Conservation (phyloP, 768 basidiomycete genomes). For the Agaricus sinodeliciosus region DNA sequence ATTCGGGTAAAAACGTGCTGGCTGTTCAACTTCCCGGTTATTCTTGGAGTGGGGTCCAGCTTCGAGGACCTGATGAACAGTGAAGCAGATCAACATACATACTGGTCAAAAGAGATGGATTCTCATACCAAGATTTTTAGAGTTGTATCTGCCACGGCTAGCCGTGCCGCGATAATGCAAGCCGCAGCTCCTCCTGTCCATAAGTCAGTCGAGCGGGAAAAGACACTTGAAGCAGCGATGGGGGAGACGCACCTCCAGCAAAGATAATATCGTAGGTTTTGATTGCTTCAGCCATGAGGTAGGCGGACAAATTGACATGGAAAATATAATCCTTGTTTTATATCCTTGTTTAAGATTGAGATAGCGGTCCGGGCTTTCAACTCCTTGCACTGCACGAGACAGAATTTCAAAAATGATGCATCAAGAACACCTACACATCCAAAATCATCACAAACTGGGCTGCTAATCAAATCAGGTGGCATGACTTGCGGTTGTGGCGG, state of each 20-base stretch:
- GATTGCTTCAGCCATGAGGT: not conserved
- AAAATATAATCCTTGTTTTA: too few relatives aligned
- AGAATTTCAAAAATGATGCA: too few relatives aligned
- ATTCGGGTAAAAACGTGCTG: slow-evolving; percentile 43
- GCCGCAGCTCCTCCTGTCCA: slow-evolving; percentile 44
- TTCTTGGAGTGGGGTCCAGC: slow-evolving; percentile 47
- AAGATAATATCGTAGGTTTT: slow-evolving; percentile 41
- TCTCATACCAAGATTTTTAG: slow-evolving; percentile 46
- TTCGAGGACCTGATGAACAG: slow-evolving; percentile 39
- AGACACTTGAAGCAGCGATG: not conserved
- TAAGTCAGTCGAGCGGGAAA: not conserved
- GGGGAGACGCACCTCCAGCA: slow-evolving; percentile 39
- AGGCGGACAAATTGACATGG: too few relatives aligned
- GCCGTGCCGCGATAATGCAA: slow-evolving; percentile 49
- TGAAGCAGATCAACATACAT: not conserved
- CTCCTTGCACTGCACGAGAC: too few relatives aligned
- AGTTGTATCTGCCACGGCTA: slow-evolving; percentile 44
- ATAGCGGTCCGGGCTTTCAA: too few relatives aligned
- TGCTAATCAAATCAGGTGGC: too few relatives aligned
- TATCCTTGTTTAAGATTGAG: too few relatives aligned
- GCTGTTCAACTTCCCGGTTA: slow-evolving; percentile 41
- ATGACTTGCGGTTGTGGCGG: too few relatives aligned
- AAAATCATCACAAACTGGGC: too few relatives aligned
- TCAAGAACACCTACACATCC: too few relatives aligned
- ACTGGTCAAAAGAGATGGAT: not conserved